Evolutionary conservation across 1,139 yeast species (phyloP).

Genomic region (Zygotorulaspora mrakii): DNA sequence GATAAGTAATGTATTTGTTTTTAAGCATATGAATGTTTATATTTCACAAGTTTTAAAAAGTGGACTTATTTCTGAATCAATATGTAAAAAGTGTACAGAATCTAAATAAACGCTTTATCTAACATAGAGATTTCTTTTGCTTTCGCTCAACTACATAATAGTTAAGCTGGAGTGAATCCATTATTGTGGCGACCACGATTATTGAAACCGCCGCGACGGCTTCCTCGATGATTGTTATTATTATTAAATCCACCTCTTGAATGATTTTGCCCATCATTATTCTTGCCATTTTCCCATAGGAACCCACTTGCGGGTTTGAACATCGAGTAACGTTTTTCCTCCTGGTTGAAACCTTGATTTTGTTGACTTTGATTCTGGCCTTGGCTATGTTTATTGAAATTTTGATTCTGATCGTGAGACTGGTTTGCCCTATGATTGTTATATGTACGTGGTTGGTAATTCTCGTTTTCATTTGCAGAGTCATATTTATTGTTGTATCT

Average conservation of each 20-base stretch:
- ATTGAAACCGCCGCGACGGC: constrained; percentile 17
- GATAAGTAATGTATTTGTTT: constrained; percentile 7
- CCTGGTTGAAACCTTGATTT: constrained; percentile 8
- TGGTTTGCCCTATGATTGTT: constrained; percentile 7
- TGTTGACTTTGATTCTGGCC: constrained; percentile 1
- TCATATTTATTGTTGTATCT: constrained; percentile 15
- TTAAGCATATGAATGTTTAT: background rate
- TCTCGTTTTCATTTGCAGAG: constrained; percentile 11
- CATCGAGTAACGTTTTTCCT: constrained; percentile 20
- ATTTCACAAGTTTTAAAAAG: no score
- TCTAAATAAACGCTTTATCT: background rate
- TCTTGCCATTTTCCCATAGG: constrained; percentile 18
- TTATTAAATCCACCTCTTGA: constrained; percentile 13
- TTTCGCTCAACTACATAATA: background rate
- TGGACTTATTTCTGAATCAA: no score
- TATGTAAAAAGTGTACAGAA: background rate
- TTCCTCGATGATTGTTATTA: background rate
- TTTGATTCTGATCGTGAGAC: constrained; percentile 5
- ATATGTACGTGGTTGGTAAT: constrained; percentile 8
- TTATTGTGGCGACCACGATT: constrained; percentile 10
- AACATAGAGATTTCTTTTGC: no score
- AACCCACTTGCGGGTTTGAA: constrained; percentile 28
- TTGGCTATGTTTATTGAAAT: constrained; percentile 3
- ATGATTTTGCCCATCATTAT: constrained; percentile 12
- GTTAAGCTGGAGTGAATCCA: constrained; percentile 12